Percentiles rank a stretch among this genome's conserved stretches.
phyloP scores from a whole-genome alignment of 129 eudicot genomes.

The Saussurea involucrata region DNA sequence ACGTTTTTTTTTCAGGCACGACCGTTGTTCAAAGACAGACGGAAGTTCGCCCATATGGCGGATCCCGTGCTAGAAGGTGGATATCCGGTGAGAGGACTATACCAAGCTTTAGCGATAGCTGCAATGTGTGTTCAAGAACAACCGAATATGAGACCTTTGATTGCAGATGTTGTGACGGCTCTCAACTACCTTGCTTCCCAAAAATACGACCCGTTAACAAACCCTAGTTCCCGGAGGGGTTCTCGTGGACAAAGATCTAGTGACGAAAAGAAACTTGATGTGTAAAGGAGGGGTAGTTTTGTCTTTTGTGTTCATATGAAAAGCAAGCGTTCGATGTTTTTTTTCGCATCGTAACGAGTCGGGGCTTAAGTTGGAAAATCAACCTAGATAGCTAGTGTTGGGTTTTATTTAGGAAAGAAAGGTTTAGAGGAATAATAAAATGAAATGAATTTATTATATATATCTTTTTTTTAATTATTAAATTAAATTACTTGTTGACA shows the following conservation, averaged over 20 bases:
- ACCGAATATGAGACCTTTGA: slow-evolving; percentile 82
- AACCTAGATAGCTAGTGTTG: not conserved
- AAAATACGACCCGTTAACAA: slow-evolving; percentile 45
- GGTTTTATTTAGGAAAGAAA: slow-evolving; percentile 17
- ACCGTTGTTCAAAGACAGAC: slow-evolving; percentile 80
- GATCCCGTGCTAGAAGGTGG: slow-evolving; percentile 77
- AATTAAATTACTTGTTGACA: not conserved
- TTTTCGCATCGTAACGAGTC: slow-evolving; percentile 23
- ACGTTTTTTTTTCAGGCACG: slow-evolving; percentile 46
- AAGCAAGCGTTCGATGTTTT: slow-evolving; percentile 28
- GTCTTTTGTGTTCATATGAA: slow-evolving; percentile 24
- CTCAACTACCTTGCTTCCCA: slow-evolving; percentile 88
- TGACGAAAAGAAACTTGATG: slow-evolving; percentile 26
- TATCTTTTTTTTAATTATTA: not conserved
- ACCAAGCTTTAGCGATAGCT: slow-evolving; percentile 94
- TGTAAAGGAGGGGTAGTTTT: slow-evolving; percentile 27
- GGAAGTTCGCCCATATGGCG: slow-evolving; percentile 83
- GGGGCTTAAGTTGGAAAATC: not conserved
- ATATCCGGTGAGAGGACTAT: slow-evolving; percentile 78
- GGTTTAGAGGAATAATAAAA: slow-evolving; percentile 24
- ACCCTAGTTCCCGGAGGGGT: slow-evolving; percentile 27
- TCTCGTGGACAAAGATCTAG: slow-evolving; percentile 25
- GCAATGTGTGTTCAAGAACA: slow-evolving; percentile 98
- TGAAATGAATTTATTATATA: slow-evolving; percentile 9
- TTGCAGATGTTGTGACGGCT: slow-evolving; percentile 92